phyloP scores from a whole-genome alignment of 176 grass and related monocot genomes.

The Eragrostis nindensis region DNA sequence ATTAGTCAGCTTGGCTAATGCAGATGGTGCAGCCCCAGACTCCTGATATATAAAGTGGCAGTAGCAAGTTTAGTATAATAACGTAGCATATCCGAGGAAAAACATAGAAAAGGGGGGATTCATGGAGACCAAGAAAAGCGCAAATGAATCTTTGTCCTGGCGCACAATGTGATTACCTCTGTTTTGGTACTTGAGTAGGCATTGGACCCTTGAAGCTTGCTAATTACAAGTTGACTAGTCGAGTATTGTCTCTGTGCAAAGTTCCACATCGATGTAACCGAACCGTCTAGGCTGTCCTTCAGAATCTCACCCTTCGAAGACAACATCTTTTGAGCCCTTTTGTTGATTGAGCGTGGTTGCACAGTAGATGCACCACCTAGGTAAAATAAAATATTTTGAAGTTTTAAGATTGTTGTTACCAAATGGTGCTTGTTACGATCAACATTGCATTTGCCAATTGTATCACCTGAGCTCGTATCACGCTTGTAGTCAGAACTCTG shows the following conservation, averaged over 20 bases:
- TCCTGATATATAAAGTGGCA: constrained; percentile 57
- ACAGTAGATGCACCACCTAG: constrained; percentile 28
- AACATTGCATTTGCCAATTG: constrained; percentile 7
- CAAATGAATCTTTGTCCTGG: constrained; percentile 15
- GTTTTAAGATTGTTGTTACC: not conserved
- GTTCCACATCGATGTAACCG: constrained; percentile 37
- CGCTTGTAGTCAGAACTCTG: constrained; percentile 7
- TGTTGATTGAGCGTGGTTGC: constrained; percentile 25
- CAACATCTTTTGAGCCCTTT: constrained; percentile 45
- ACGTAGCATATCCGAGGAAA: not conserved
- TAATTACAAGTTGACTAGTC: constrained; percentile 30
- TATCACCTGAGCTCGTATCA: constrained; percentile 20
- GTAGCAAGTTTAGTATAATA: constrained; percentile 4
- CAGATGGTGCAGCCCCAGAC: constrained; percentile 40
- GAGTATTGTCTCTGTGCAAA: constrained; percentile 51
- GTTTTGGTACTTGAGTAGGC: constrained; percentile 44
- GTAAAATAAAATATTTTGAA: constrained; percentile 25
- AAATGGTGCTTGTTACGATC: constrained; percentile 29
- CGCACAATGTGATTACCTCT: constrained; percentile 51
- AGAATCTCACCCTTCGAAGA: constrained; percentile 31
- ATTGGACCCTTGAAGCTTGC: constrained; percentile 41
- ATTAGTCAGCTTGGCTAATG: constrained; percentile 75
- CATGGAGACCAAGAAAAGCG: constrained; percentile 18
- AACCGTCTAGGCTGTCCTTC: constrained; percentile 28
- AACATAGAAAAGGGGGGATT: not conserved